These are phyloP conservation scores for Tieghemostelium lacteum DNA, from an alignment of 78 protist genomes.

Conservation along the genomic window DNA sequence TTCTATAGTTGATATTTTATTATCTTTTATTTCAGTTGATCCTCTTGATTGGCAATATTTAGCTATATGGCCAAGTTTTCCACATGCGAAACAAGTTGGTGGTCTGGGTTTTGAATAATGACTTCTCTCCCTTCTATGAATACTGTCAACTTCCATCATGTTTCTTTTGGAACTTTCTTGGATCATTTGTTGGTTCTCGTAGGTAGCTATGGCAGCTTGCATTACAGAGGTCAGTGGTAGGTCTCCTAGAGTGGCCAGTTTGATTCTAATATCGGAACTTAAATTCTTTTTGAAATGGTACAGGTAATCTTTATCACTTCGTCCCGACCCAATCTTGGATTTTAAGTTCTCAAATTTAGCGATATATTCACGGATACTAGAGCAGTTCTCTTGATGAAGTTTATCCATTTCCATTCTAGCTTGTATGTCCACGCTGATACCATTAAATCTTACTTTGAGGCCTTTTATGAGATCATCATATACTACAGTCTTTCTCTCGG, in stretches of 20 bases:
- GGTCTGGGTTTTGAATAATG: too few relatives aligned
- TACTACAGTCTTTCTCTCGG: neutral
- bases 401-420: neutral
- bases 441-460: neutral
- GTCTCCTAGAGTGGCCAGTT: too few relatives aligned
- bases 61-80: neutral
- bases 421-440: neutral
- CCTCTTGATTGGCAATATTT: neutral
- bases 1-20: neutral
- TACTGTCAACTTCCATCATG: neutral
- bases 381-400: neutral
- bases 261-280: too few relatives aligned
- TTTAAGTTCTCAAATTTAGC: neutral
- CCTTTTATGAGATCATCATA: neutral
- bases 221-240: too few relatives aligned
- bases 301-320: neutral
- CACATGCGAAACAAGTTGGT: neutral
- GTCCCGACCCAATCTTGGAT: neutral
- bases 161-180: neutral
- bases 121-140: too few relatives aligned
- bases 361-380: neutral
- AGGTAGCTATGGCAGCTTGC: too few relatives aligned
- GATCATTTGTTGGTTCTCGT: too few relatives aligned
- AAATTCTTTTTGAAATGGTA: too few relatives aligned
- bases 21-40: neutral